A percentile compares a stretch with the other conserved stretches of the same genome.
Evolutionary conservation across 2,329 filamentous ascomycete species (phyloP).

Genomic region (Calcarisporium arbuscula): DNA sequence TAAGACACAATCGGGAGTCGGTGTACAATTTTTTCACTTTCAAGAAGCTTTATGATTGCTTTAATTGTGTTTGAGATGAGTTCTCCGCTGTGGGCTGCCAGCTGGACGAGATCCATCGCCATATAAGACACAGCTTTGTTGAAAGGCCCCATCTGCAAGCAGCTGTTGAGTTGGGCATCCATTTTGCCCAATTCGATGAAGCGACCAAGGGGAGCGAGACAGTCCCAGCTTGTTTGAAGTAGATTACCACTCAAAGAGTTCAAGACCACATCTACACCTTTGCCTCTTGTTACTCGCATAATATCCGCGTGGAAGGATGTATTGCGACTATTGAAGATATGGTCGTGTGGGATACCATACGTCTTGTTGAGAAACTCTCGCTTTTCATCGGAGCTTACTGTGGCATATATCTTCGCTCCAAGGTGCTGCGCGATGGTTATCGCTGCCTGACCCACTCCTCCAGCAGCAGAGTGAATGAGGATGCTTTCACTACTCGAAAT

Average conservation of each 20-base stretch:
- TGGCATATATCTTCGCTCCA: neutral
- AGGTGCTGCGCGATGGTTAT: neutral
- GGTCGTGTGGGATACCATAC: neutral
- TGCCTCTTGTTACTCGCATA: neutral
- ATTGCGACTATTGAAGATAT: neutral
- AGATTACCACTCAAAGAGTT: neutral
- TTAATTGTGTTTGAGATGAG: neutral
- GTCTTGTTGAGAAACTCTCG: neutral
- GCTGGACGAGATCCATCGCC: neutral
- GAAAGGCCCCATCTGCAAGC: neutral
- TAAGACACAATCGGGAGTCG: neutral
- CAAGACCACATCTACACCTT: conserved; percentile 1
- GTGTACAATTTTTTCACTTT: neutral
- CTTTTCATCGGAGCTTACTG: neutral
- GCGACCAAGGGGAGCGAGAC: neutral
- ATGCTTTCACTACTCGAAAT: neutral
- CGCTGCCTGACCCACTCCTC: conserved; percentile 1
- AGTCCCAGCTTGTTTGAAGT: neutral
- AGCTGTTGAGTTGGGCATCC: neutral
- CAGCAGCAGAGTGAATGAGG: neutral
- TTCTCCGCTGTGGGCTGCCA: neutral
- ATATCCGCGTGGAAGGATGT: neutral
- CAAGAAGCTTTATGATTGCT: neutral
- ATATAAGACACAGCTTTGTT: neutral
- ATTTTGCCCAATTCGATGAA: conserved; percentile 1